Percentiles rank a stretch among this genome's conserved stretches.
These are phyloP conservation scores for Bisporella sp. DNA, from an alignment of 2,329 filamentous ascomycete species.

Conservation along the genomic window DNA sequence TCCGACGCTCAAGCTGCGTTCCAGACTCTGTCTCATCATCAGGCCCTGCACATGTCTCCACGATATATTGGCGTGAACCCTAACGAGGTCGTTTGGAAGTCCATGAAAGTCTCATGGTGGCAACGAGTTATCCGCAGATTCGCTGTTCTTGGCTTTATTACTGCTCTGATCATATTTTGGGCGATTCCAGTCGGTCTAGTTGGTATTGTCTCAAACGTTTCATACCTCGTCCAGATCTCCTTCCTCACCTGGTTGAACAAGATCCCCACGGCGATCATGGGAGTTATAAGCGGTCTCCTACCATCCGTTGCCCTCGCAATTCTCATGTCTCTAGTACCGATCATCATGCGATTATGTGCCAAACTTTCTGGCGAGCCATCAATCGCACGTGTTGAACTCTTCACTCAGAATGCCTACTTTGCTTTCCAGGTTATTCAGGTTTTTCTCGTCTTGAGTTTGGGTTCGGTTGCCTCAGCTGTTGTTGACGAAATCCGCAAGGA, in stretches of 20 bases:
- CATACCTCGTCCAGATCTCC: slow-evolving; percentile 54
- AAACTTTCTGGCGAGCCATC: slow-evolving; percentile 77
- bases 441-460: slow-evolving; percentile 79
- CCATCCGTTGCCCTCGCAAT: slow-evolving; percentile 73
- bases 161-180: slow-evolving; percentile 82
- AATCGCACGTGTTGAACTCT: slow-evolving; percentile 72
- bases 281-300: slow-evolving; percentile 77
- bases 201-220: slow-evolving; percentile 79
- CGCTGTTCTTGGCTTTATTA: slow-evolving; percentile 63
- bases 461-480: slow-evolving; percentile 71
- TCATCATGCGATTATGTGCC: slow-evolving; percentile 76
- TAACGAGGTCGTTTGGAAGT: slow-evolving; percentile 79
- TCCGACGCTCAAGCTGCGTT: slow-evolving; percentile 79
- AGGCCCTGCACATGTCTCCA: slow-evolving; percentile 75
- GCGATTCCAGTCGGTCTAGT: slow-evolving; percentile 69
- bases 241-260: slow-evolving; percentile 70
- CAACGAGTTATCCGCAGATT: slow-evolving; percentile 69
- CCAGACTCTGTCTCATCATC: slow-evolving; percentile 82
- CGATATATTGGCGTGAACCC: slow-evolving; percentile 79
- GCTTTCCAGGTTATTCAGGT: slow-evolving; percentile 86
- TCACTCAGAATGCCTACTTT: slow-evolving; percentile 88
- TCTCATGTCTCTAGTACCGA: slow-evolving; percentile 79
- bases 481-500: slow-evolving; percentile 54
- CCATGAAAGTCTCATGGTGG: slow-evolving; percentile 81
- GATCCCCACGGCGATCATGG: slow-evolving; percentile 65